Evolutionary conservation across 768 basidiomycete species (phyloP).

Genomic region (Leccinum disarticulatum): DNA sequence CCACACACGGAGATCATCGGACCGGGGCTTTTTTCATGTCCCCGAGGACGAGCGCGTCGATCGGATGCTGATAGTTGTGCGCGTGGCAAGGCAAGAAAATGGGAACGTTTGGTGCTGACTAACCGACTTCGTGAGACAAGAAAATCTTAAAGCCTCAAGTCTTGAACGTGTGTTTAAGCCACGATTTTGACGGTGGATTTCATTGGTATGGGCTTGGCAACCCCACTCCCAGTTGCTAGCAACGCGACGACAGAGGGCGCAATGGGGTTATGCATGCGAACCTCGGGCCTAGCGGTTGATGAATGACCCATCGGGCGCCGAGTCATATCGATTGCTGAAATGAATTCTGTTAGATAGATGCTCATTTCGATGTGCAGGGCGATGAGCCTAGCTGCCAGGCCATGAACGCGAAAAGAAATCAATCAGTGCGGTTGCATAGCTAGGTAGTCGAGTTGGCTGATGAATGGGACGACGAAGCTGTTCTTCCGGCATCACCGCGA

Average conservation of each 20-base stretch:
- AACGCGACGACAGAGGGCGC: not conserved
- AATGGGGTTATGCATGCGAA: constrained; percentile 6
- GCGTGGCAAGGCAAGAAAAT: not conserved
- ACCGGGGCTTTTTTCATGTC: not conserved
- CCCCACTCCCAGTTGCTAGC: too few relatives aligned
- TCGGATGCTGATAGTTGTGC: not conserved
- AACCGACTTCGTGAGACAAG: not conserved
- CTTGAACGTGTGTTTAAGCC: not conserved
- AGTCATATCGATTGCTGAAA: not conserved
- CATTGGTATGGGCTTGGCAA: too few relatives aligned
- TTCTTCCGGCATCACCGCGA: constrained; percentile 1
- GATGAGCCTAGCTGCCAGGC: not conserved
- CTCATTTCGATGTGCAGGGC: not conserved
- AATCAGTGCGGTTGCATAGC: not conserved
- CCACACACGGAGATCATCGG: not conserved
- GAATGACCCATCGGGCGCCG: not conserved
- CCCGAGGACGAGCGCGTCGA: not conserved
- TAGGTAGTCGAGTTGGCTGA: not conserved
- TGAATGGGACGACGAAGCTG: not conserved
- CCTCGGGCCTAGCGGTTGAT: not conserved
- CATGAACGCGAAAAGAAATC: not conserved
- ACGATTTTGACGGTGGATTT: too few relatives aligned
- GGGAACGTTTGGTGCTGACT: not conserved
- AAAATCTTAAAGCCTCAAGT: not conserved
- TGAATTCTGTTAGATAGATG: not conserved